These are phyloP conservation scores for Leishmania tropica DNA, from an alignment of 208 protist species.

Conservation along the genomic window DNA sequence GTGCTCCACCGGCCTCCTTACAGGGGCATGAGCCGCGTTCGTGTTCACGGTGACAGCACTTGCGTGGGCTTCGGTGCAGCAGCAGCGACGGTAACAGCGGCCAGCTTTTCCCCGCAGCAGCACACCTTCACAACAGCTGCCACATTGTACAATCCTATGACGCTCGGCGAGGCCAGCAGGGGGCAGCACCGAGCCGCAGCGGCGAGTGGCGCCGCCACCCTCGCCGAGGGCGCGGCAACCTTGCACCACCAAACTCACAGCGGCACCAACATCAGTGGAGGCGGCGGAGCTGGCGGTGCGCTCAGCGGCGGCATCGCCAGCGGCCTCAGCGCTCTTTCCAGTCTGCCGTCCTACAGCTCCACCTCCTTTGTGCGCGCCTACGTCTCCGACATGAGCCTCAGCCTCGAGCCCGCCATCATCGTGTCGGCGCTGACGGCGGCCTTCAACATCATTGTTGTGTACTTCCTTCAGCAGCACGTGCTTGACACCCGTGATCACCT, in stretches of 20 bases:
- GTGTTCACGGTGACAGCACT: not conserved
- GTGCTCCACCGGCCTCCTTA: not conserved
- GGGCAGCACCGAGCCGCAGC: slow-evolving; percentile 1
- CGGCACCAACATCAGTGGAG: slow-evolving; percentile 2
- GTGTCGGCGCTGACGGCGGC: slow-evolving; percentile 65
- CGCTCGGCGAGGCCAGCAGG: not conserved
- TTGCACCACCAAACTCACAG: not conserved
- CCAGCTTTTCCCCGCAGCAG: not conserved
- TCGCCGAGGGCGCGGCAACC: not conserved
- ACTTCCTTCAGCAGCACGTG: slow-evolving; percentile 86
- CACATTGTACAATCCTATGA: not conserved
- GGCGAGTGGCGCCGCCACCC: not conserved
- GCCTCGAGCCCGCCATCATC: slow-evolving; percentile 65
- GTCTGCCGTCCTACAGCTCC: slow-evolving; percentile 70
- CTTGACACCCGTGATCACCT: slow-evolving; percentile 87
- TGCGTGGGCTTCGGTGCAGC: not conserved
- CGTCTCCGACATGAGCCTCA: slow-evolving; percentile 75
- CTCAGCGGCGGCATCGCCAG: slow-evolving; percentile 10
- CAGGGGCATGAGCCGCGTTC: not conserved
- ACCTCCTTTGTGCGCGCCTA: slow-evolving; percentile 89
- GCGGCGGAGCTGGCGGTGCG: slow-evolving; percentile 5
- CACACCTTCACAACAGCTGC: not conserved
- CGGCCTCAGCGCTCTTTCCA: slow-evolving; percentile 30
- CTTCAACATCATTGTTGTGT: slow-evolving; percentile 71
- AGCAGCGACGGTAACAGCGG: not conserved